These are phyloP conservation scores for Fusarium beomiforme DNA, from an alignment of 2,329 filamentous ascomycete species.

Conservation along the genomic window DNA sequence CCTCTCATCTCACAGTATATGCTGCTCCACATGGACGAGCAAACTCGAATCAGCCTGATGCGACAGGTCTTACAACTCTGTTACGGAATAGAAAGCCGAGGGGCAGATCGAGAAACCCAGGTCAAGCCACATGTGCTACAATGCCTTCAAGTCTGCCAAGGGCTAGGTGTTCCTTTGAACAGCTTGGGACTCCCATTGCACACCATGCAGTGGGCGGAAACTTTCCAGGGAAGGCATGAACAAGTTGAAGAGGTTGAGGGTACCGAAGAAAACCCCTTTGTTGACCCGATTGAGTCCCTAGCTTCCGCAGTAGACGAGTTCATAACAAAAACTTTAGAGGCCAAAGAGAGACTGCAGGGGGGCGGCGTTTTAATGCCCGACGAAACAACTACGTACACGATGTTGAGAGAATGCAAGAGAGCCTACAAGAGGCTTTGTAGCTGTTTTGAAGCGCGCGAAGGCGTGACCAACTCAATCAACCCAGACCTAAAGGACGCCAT, in stretches of 20 bases:
- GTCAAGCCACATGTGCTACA: neutral
- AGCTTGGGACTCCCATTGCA: neutral
- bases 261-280: neutral
- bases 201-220: neutral
- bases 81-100: neutral
- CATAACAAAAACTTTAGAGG: neutral
- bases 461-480: neutral
- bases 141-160: neutral
- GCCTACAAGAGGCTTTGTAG: neutral
- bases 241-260: neutral
- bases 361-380: neutral
- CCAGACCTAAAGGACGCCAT: neutral
- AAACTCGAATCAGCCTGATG: accelerated
- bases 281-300: neutral
- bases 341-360: neutral
- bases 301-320: neutral
- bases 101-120: neutral
- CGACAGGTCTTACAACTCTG: neutral
- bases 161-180: neutral
- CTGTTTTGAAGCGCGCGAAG: neutral
- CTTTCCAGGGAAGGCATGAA: neutral
- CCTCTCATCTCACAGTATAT: neutral
- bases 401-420: neutral
- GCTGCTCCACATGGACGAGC: neutral
- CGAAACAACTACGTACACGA: neutral